Conservation (phyloP, 805 yeast genomes). For the Metschnikowia shivogae region DNA sequence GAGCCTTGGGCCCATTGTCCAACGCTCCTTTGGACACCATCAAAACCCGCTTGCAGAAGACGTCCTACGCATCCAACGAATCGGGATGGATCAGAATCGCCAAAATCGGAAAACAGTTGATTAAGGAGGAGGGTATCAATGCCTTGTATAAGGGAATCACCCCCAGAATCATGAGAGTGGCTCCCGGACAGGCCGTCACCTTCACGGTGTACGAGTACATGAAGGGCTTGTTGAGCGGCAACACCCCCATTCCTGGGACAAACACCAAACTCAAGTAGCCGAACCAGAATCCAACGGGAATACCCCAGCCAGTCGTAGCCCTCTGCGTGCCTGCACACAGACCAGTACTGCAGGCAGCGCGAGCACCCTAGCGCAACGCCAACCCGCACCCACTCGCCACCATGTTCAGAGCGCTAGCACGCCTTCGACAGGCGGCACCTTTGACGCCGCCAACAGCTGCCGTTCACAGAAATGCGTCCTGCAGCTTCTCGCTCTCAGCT, state of each 20-base stretch:
- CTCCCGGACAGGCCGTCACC: constrained; percentile 98
- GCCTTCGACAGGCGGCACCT: background rate
- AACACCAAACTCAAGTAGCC: constrained; percentile 19
- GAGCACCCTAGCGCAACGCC: background rate
- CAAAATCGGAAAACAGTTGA: constrained; percentile 74
- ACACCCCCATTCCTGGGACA: constrained; percentile 18
- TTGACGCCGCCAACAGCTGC: too few relatives aligned
- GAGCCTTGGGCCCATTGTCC: constrained; percentile 96
- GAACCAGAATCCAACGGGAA: too few relatives aligned
- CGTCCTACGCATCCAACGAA: constrained; percentile 61
- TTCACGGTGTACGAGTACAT: constrained; percentile 94
- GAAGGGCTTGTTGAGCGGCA: constrained; percentile 53
- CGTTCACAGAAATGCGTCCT: background rate
- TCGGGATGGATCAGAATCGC: constrained; percentile 74
- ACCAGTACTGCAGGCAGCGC: background rate
- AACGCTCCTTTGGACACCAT: constrained; percentile 97
- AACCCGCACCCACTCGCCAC: background rate
- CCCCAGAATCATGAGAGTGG: constrained; percentile 98
- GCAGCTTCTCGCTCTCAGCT: background rate
- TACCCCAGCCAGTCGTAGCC: too few relatives aligned
- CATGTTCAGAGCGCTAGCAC: background rate
- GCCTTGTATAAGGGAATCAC: constrained; percentile 92
- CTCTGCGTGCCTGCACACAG: background rate
- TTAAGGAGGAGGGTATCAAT: constrained; percentile 77
- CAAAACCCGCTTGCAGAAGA: constrained; percentile 94